Evolutionary conservation across 1,284 basidiomycete genomes (phyloP), one percentile per base, ranked within the genome.

Genomic region (Ceratobasidium sp.): DNA sequence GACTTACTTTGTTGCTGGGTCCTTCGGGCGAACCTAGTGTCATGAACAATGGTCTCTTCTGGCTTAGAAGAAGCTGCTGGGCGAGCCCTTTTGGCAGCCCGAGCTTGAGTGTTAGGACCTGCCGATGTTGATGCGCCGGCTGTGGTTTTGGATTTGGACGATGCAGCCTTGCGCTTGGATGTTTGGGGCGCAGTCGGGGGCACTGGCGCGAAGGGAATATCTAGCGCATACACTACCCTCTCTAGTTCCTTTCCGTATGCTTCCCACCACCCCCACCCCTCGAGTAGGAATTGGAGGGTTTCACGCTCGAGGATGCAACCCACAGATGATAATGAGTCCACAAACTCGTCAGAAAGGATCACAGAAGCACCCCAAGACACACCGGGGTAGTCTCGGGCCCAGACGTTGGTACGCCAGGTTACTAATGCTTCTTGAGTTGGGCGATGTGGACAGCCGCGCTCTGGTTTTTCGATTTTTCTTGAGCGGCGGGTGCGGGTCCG

Each of bases 201-300:
- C 28, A 23, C 54, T 3, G 54, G 54, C 23, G 26, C 17, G 26
- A 57, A 57, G 7, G 54, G 54, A 57, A 17, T 23, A 23, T 57
- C 23, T n/a, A 81, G 6, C 20, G 77, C n/a, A 57, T 28, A 26
- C 54, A 57, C 23, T 5, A 61, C 38, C 17, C 23, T 12, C 12
- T 28, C 64, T 13, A 65, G 26, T 38, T 65, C 62, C 6, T 65
- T 17, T 23, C 62, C 62, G 23, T 65, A 65, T 23, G n/a, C 23
- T 13, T 46, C 42, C 62, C 62, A 65, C 62, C 40, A 65, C 6
- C 44, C 62, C 44, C 44, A 48, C 6, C 17, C 23, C 7, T n/a
- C 42, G 4, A 46, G n/a, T 48, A 48, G 62, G 5, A n/a, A 10
- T 28, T 44, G 23, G 48, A 65, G 62, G 3, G 5, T 13, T 26